These are phyloP conservation scores for Rhizomucor pusillus DNA, from an alignment of 371 early-diverging fungal species.

Conservation along the genomic window DNA sequence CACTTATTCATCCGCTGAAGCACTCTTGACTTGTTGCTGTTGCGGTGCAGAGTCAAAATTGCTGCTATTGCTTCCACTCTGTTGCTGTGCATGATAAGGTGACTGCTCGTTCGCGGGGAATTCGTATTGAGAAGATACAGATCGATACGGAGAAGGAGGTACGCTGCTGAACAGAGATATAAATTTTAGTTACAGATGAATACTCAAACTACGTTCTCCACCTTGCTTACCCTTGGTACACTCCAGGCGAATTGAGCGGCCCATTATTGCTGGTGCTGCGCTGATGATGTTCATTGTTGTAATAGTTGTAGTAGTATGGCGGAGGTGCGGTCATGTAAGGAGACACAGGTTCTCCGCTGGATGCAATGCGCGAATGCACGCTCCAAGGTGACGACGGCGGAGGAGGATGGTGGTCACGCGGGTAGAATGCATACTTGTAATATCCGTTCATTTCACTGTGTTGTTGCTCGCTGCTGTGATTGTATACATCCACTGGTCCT, in stretches of 20 bases:
- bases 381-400: constrained; percentile 1
- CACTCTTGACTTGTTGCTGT: too few species aligned
- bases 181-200: too few species aligned
- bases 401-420: constrained; percentile 1
- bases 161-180: too few species aligned
- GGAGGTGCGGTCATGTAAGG: constrained; percentile 9
- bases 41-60: too few species aligned
- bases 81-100: too few species aligned
- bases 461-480: too few species aligned
- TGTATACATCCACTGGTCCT: constrained; percentile 8
- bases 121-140: too few species aligned
- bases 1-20: too few species aligned
- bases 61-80: too few species aligned
- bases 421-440: constrained; percentile 10
- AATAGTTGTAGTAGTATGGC: constrained; percentile 6
- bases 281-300: constrained; percentile 4
- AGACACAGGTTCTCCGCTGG: constrained; percentile 1
- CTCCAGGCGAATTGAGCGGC: background rate
- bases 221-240: constrained; percentile 5
- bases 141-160: too few species aligned
- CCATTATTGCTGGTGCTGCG: background rate
- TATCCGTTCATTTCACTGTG: constrained; percentile 3
- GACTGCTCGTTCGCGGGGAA: too few species aligned
- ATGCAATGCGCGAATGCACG: constrained; percentile 9
- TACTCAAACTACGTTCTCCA: too few species aligned